Base-by-base conservation (phyloP, 495 filamentous ascomycete genomes). In the Penicillium pancosmium region DNA sequence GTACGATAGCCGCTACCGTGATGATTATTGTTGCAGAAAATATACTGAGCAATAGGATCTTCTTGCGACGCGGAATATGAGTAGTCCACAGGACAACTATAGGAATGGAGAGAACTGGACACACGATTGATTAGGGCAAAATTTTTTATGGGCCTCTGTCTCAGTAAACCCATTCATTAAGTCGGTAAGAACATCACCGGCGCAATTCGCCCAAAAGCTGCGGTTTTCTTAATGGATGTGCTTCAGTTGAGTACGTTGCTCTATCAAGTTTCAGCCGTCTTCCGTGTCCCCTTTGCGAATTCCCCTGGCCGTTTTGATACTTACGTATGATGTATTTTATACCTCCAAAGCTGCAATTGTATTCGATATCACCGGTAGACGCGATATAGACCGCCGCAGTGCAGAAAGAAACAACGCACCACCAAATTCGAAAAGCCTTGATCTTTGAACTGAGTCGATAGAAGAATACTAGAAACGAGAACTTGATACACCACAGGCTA, bases 401-500 rank as follows among this genome's bases (percentile, higher is more conserved):
- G 34, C 55, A 49, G 3, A 56, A 57, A 4, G 60, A 31, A 2
- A 69, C 61, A 25, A 60, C 25, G 6, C 21, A 55, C 64, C 64
- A 69, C 67, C 67, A 67, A 12, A 64, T 60, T 2, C 47, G 55
- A 18, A 59, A 41, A 16, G 27, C 44, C 36, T 53, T 56, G 21
- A 69, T 50, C 16, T 60, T 64, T 10, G 47, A 56, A 33, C 64
- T 58, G 2, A 69, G 58, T 38, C 64, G 55, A 27, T 61, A 63
- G 46, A 69, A 69, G 21, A 63, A 58, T n/a, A 57, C 21, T 36
- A 73, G 33, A 38, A 71, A 73, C 1, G 63, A 68, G 19, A 69
- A 54, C 19, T 73, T 73, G 51, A 71, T 43, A 18, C 53, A 43
- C 62, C 63, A 70, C 7, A 70, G 44, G 7, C 51, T 58, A 8